Conservation (phyloP, 495 filamentous ascomycete genomes). For the Aspergillus cristatus region DNA sequence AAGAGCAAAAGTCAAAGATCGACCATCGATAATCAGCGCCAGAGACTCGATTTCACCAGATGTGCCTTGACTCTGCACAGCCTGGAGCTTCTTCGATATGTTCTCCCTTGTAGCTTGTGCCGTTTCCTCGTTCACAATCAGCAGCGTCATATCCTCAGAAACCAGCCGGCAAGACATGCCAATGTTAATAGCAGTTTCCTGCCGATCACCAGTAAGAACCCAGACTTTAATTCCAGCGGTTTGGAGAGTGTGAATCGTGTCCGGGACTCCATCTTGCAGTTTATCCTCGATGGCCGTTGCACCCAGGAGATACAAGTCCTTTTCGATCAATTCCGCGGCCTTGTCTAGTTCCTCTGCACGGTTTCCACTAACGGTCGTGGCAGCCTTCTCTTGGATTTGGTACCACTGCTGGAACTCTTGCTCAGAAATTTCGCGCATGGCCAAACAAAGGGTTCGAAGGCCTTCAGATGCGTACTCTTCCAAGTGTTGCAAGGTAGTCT, state of each 20-base stretch:
- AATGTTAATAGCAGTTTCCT: slow-evolving; percentile 99
- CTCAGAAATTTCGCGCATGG: slow-evolving; percentile 90
- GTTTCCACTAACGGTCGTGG: slow-evolving; percentile 84
- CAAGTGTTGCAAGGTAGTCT: slow-evolving; percentile 80
- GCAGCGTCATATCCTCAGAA: slow-evolving; percentile 95
- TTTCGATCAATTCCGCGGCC: slow-evolving; percentile 91
- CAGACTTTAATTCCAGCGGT: slow-evolving; percentile 97
- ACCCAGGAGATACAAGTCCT: slow-evolving; percentile 80
- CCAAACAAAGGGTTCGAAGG: slow-evolving; percentile 87
- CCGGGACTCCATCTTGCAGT: slow-evolving; percentile 93
- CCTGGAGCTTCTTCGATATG: slow-evolving; percentile 83
- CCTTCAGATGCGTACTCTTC: slow-evolving; percentile 98
- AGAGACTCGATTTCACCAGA: slow-evolving; percentile 76
- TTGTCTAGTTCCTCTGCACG: slow-evolving; percentile 95
- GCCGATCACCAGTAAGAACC: slow-evolving; percentile 95
- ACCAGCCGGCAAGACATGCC: slow-evolving; percentile 99
- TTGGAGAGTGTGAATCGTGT: slow-evolving; percentile 96
- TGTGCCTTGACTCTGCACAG: slow-evolving; percentile 66
- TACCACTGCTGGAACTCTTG: slow-evolving; percentile 86
- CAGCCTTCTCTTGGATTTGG: slow-evolving; percentile 77
- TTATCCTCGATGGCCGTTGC: slow-evolving; percentile 97
- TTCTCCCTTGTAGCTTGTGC: slow-evolving; percentile 70
- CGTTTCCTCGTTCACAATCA: slow-evolving; percentile 90
- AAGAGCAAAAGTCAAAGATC: slow-evolving; percentile 85
- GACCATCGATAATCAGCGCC: slow-evolving; percentile 95